Percentiles rank a stretch among this genome's conserved stretches.
Evolutionary conservation across 2,329 filamentous ascomycete species (phyloP).

Genomic region (Xylariaceae sp.): DNA sequence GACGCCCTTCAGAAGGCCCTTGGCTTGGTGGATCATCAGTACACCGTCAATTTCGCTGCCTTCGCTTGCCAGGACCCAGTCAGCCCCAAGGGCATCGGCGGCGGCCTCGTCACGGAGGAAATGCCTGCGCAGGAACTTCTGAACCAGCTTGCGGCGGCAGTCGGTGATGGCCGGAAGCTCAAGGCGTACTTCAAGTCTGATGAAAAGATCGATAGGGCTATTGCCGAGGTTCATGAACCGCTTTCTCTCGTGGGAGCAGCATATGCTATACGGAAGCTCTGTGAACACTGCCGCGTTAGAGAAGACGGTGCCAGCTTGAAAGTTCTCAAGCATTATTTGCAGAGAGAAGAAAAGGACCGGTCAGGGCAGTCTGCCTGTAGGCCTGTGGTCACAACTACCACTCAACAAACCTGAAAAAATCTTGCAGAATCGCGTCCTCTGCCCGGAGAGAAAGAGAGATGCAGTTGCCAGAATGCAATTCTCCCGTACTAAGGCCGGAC

Average conservation of each 20-base stretch:
- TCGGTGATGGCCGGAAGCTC: constrained; percentile 3
- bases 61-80: constrained; percentile 7
- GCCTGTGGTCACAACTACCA: not conserved
- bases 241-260: not conserved
- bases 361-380: not conserved
- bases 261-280: not conserved
- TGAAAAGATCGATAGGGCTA: constrained; percentile 4
- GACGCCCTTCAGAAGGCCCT: constrained; percentile 3
- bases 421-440: not conserved
- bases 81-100: constrained; percentile 1
- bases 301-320: not conserved
- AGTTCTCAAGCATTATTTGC: not conserved
- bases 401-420: not conserved
- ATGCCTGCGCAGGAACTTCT: constrained; percentile 3
- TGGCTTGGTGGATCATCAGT: constrained; percentile 4
- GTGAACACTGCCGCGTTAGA: not conserved
- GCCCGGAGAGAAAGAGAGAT: not conserved
- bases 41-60: constrained; percentile 5
- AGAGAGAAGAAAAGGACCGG: not conserved
- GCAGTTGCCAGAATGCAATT: not conserved
- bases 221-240: constrained; percentile 2
- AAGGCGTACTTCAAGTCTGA: constrained; percentile 5
- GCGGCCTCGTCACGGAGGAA: constrained; percentile 3
- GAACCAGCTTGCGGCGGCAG: constrained; percentile 2
- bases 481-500: not conserved